Base-by-base conservation (phyloP, 805 yeast species). In the Teunomyces atbi region DNA sequence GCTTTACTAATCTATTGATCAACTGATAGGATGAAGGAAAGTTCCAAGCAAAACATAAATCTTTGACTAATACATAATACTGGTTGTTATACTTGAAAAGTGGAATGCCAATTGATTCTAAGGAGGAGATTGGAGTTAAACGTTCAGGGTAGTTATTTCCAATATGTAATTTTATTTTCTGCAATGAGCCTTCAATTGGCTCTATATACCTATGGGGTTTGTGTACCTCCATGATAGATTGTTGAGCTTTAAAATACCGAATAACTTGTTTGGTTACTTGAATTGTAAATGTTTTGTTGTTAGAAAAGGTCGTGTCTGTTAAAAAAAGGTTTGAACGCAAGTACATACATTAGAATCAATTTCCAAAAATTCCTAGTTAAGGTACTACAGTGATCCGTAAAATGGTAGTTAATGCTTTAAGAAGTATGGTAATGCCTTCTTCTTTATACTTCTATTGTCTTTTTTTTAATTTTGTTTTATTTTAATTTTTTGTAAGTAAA, bases 11-110 rank as follows among this genome's bases (percentile, higher is more conserved):
- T 45, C 57, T 58, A n/a, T 49, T 42, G 23, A 72, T 61, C 16
- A 72, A 47, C 51, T 72, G 77, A 48, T 72, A 71, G 3, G 76
- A 65, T 6, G 76, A 71, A 1, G 77, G 75, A 43, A 57, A 71
- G 48, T 64, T 66, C 73, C 73, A 71, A 7, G 62, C 44, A 21
- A 26, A 34, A 6, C 72, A 64, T 43, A 72, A 54, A 47, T 68
- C 64, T 38, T 62, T 60, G 11, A 67, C 37, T 30, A 72, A 52
- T 2, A 68, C 68, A 40, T 56, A 59, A 19, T 50, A 36, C 16
- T 36, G 27, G 21, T 21, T 27, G 35, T 21, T 45, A 26, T n/a
- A 19, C 16, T 40, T 42, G 42, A 51, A 51, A 12, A 48, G 44
- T 2, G 48, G 51, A 13, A 51, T 32, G 5, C 49, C 52, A 27